Base-by-base conservation (phyloP, 202 grass and related monocot species). In the Cymbopogon flexuosus region DNA sequence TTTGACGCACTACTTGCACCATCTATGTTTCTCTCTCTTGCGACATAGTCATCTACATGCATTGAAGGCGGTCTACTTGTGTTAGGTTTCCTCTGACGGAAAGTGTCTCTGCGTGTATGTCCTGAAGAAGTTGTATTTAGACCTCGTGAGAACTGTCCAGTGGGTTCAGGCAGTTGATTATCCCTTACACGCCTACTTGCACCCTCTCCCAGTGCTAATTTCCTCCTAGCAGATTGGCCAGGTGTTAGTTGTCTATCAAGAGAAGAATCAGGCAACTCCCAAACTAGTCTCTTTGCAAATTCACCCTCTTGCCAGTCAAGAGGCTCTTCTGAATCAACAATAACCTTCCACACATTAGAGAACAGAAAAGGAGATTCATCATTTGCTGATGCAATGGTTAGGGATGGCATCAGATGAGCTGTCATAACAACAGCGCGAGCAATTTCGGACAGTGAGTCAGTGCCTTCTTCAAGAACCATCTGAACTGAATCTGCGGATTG, bases 1-100 rank as follows among this genome's bases (percentile, higher is more conserved):
- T 91, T 98, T 70, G 90, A 89, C 63, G 90, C 90, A 68, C 87
- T 98, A 79, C 95, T 95, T 79, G 95, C 87, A 87, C 88, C 88
- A 78, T 98, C 95, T 72, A 95, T 93, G 84, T 95, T 94, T 86
- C 92, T 98, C 90, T 98, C 95, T 87, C 95, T 86, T 64, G 92
- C 95, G 41, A 98, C 95, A 88, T 98, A 98, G 88, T 98, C 95
- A 83, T 98, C 95, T 19, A 98, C 95, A 84, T 98, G 95, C 95
- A 98, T 98, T 33, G 95, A 98, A 78, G 95, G 95, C 51, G 95
- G 95, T 79, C 95, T 88, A 80, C 95, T 98, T 75, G 95, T 98
- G 69, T 98, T 98, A 62, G 95, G 95, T 82, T 98, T 98, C 18
- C 92, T 77, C 85, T 95, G 95, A 66, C 95, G 95, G 57, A 98